Conservation (phyloP, 2,329 filamentous ascomycete genomes). For the Ambrosiella beaveri region DNA sequence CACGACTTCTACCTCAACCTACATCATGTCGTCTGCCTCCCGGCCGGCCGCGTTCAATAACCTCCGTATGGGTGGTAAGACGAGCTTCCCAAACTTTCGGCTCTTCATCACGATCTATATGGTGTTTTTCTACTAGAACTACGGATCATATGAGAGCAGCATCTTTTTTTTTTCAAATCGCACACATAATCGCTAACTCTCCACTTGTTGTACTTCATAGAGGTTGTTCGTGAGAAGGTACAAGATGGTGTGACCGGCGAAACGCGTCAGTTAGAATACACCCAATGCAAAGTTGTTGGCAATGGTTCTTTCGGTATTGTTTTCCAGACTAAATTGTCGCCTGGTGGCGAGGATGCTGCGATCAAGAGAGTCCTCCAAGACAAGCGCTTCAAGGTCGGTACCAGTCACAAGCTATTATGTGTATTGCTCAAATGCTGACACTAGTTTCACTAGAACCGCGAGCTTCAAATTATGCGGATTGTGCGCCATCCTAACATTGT, state of each 20-base stretch:
- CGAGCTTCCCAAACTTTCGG: conserved; percentile 13
- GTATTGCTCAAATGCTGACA: not conserved
- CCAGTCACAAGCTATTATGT: not conserved
- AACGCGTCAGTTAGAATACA: conserved; percentile 92
- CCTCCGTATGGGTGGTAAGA: conserved; percentile 93
- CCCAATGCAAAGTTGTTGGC: conserved; percentile 97
- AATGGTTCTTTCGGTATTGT: conserved; percentile 98
- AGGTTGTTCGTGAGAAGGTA: conserved; percentile 96
- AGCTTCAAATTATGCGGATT: conserved; percentile 98
- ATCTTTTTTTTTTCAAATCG: too few species aligned
- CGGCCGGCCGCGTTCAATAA: conserved; percentile 74
- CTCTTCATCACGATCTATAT: not conserved
- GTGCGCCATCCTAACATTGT: conserved; percentile 98
- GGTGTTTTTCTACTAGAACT: not conserved
- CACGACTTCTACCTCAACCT: not conserved
- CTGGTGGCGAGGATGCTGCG: conserved; percentile 93
- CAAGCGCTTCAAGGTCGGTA: conserved; percentile 89
- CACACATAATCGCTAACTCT: not conserved
- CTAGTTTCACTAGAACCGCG: conserved; percentile 56
- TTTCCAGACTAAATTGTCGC: conserved; percentile 96
- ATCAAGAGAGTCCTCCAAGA: conserved; percentile 98
- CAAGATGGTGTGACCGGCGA: conserved; percentile 96
- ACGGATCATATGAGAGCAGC: too few species aligned
- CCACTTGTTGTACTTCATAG: conserved; percentile 28
- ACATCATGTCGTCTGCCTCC: conserved; percentile 16